These are phyloP conservation scores for Claviceps maximensis DNA, from an alignment of 2,329 filamentous ascomycete genomes.

Conservation along the genomic window DNA sequence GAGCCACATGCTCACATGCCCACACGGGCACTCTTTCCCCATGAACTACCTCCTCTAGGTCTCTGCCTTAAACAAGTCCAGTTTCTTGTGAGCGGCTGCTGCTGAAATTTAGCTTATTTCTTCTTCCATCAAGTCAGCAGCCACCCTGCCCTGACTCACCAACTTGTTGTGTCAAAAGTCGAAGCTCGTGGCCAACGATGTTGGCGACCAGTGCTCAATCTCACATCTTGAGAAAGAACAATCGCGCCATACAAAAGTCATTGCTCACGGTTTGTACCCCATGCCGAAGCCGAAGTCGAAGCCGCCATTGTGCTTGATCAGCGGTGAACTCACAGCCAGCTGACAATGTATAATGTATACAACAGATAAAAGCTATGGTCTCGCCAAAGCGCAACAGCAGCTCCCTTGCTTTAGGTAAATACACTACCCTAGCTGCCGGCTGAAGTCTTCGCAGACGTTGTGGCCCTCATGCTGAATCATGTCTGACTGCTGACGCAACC, in stretches of 20 bases:
- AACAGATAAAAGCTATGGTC: slow-evolving; percentile 34
- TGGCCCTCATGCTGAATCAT: background rate
- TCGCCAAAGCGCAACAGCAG: slow-evolving; percentile 41
- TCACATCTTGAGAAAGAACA: slow-evolving; percentile 20
- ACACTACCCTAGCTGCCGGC: background rate
- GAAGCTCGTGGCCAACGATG: slow-evolving; percentile 17
- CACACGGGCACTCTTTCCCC: too few species aligned
- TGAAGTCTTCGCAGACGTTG: background rate
- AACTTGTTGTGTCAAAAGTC: background rate
- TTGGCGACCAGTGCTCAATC: slow-evolving; percentile 21
- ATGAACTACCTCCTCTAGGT: too few species aligned
- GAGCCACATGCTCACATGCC: background rate
- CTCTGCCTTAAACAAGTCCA: too few species aligned
- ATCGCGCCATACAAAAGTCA: slow-evolving; percentile 18
- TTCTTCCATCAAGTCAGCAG: background rate
- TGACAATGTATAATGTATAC: background rate
- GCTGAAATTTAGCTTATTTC: background rate
- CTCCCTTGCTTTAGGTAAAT: slow-evolving; percentile 38
- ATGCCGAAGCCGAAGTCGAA: background rate
- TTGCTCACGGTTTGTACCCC: background rate
- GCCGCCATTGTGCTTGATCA: background rate
- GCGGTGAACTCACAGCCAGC: background rate
- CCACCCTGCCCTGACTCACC: background rate
- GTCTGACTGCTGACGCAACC: background rate
- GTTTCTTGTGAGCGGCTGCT: too few species aligned